Evolutionary conservation across 768 basidiomycete species (phyloP), one percentile per base, ranked within the genome.

Genomic region (Tulasnella sp.): DNA sequence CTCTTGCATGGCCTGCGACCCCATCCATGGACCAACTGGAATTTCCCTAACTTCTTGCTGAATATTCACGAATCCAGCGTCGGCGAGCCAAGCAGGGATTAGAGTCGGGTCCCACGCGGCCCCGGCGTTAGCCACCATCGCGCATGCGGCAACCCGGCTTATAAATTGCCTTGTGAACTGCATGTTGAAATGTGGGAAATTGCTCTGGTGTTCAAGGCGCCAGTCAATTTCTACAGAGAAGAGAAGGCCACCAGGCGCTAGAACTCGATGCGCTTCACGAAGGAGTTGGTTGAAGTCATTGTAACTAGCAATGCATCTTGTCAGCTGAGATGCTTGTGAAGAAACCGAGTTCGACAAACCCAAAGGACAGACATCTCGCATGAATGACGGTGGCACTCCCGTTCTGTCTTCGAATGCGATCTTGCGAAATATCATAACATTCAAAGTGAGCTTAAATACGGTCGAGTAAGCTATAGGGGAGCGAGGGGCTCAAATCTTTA

Each of bases 181-280:
- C 50, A 42, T 37, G 60, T 42, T 37, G 58, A 41, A n/a, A 16
- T 2, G 58, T 50, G 34, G 77, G 28, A 64, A 72, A 20, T 60
- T 11, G 2, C 2, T 41, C 31, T 78, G 77, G 0, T 37, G 40
- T 4, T 78, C 58, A 20, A 54, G 60, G 37, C 77, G 28, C 37
- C 74, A 80, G 46, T 80, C 79, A 28, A 80, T 41, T 75, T 80
- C 79, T 16, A 72, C 44, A 28, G 79, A 80, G 40, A 74, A 44
- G 6, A 80, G 46, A 18, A 72, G 22, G 3, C 79, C 79, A 20
- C 46, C 31, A 28, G 31, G 31, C 28, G 8, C 22, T 20, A 80
- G 79, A 42, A 74, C 79, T 48, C 44, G 2, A 72, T 46, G 46
- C 18, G 46, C 42, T 2, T 75, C 79, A 3, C n/a, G 79, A 41